phyloP scores from a whole-genome alignment of 78 protist genomes.

The slime mould (Dictyostelium discoideum) region DNA sequence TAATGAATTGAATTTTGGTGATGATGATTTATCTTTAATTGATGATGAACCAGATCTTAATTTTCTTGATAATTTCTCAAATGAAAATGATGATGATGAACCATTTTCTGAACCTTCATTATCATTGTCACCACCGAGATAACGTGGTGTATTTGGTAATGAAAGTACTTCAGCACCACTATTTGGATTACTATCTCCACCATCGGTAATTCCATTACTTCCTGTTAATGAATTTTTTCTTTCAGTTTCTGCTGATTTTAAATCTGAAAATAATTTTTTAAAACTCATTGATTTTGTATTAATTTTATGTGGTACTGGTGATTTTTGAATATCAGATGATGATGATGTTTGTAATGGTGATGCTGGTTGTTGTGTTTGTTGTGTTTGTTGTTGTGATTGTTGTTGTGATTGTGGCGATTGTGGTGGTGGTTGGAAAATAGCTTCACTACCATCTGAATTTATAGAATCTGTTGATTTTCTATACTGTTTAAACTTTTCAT shows the following conservation, averaged over 20 bases:
- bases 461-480: neutral
- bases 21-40: neutral
- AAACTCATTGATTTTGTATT: conserved; percentile 20
- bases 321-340: neutral
- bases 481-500: conserved; percentile 33
- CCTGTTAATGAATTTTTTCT: neutral
- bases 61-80: neutral
- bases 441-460: neutral
- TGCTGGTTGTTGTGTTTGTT: neutral
- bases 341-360: neutral
- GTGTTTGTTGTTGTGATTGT: neutral
- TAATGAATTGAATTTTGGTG: neutral
- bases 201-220: neutral
- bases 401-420: neutral
- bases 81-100: neutral
- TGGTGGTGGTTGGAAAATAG: neutral
- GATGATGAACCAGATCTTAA: neutral
- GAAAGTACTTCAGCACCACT: neutral
- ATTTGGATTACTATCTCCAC: neutral
- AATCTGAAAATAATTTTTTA: conserved; percentile 12
- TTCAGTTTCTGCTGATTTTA: conserved; percentile 6
- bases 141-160: conserved; percentile 11
- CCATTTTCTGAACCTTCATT: conserved; percentile 19
- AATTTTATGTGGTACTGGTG: neutral
- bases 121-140: neutral